These are phyloP conservation scores for Lepidium africanum DNA, from an alignment of 345 rosid species.

Conservation along the genomic window DNA sequence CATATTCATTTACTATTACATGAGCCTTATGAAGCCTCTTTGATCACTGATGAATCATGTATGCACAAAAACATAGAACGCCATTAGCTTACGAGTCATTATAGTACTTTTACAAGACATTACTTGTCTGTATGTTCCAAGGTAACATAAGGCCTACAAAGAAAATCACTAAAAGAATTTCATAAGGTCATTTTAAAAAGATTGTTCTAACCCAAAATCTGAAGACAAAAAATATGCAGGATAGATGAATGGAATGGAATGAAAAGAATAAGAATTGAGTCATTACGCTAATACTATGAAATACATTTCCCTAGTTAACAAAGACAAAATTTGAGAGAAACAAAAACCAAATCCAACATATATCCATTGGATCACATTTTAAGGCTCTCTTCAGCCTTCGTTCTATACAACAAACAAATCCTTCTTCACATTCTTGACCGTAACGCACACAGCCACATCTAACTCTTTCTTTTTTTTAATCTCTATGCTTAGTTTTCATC, in stretches of 20 bases:
- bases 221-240: background rate
- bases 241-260: background rate
- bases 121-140: background rate
- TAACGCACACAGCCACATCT: background rate
- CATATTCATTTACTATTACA: conserved; percentile 22
- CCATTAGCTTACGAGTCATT: background rate
- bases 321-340: conserved; percentile 4
- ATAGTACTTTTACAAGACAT: background rate
- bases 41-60: conserved; percentile 44
- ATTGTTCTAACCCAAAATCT: background rate
- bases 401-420: conserved; percentile 15
- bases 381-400: conserved; percentile 24
- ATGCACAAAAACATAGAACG: background rate
- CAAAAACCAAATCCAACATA: background rate
- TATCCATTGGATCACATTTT: background rate
- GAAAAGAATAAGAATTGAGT: background rate
- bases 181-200: background rate
- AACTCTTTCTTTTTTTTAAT: background rate
- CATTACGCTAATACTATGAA: background rate
- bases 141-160: background rate
- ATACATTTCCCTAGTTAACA: background rate
- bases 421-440: background rate
- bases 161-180: background rate
- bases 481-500: conserved; percentile 17
- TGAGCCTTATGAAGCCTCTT: conserved; percentile 56